Percentiles rank a stretch among this genome's conserved stretches.
Conservation (phyloP, 768 basidiomycete genomes). For the Paxillus rubicundulus region DNA sequence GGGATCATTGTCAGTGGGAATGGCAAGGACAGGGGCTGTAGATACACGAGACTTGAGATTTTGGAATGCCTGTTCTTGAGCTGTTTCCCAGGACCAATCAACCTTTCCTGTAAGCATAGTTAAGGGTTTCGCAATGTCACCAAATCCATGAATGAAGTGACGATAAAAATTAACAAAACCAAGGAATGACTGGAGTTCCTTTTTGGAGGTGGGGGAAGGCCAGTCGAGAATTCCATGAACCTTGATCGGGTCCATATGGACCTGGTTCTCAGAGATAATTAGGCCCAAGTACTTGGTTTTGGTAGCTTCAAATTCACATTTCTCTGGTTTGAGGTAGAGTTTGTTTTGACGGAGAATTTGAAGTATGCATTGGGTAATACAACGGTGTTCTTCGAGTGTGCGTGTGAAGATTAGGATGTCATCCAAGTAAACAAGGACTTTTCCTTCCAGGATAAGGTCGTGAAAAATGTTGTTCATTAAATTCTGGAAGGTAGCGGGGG, state of each 20-base stretch:
- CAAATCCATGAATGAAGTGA: slow-evolving; percentile 32
- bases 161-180: slow-evolving; percentile 41
- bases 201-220: slow-evolving; percentile 33
- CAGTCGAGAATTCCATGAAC: slow-evolving; percentile 37
- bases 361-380: background rate
- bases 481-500: slow-evolving; percentile 21
- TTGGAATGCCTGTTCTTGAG: too few relatives aligned
- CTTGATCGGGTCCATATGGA: slow-evolving; percentile 25
- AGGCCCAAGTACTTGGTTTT: background rate
- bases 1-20: too few relatives aligned
- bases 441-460: slow-evolving; percentile 5
- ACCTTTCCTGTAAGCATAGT: slow-evolving; percentile 27
- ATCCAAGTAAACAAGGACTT: slow-evolving; percentile 39
- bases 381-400: slow-evolving; percentile 27
- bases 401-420: slow-evolving; percentile 38
- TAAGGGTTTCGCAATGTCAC: slow-evolving; percentile 27
- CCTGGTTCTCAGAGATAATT: accelerated
- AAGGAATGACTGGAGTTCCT: slow-evolving; percentile 39
- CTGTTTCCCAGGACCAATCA: slow-evolving; percentile 14
- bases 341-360: background rate
- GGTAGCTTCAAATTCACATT: background rate
- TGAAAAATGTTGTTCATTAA: slow-evolving; percentile 26
- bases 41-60: too few relatives aligned
- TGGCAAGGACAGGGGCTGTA: too few relatives aligned
- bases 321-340: background rate